Base-by-base conservation (phyloP, 805 yeast genomes). In the Millerozyma acaciae region DNA sequence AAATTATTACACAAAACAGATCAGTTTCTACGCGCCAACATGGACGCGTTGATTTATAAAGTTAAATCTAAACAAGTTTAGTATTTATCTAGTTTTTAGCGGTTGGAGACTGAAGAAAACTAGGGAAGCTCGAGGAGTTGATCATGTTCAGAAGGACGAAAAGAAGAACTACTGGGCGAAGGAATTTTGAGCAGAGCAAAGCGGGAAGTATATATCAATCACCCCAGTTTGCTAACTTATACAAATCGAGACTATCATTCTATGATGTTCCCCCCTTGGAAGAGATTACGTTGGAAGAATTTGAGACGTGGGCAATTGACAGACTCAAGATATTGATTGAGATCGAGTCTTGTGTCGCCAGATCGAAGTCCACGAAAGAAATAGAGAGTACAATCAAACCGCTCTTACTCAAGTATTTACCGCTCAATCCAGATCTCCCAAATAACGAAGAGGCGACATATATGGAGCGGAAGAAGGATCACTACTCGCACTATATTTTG, bases 231-330 rank as follows among this genome's bases (percentile, higher is more conserved):
- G 57, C 55, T 35, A 47, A 51, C 42, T 47, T 68, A 25, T 78
- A 81, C 52, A 73, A 77, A 8, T 64, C 75, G 22, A 68, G 94
- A 32, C 64, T 93, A 31, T 78, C 86, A 14, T 76, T 90, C 49
- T 93, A 93, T 59, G 74, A 67, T 16, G 43, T 64, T 5, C 93
- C 95, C 8, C 97, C 97, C 1, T 60, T 71, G 20, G 78, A 80
- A 9, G 97, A 93, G 57, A 80, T 93, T 48, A 86, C 97, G 0
- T 59, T 93, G 12, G 97, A 89, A 43, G 85, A 93, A 49, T 93
- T 93, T 58, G 98, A 93, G 60, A 70, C 72, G 4, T 93, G 97
- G 96, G 97, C 97, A 4, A 81, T 93, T 34, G 97, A 90, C 51
- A 65, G 99, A 39, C 68, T 90, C 42, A 79, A 82, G 51, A 76